Evolutionary conservation across 2,329 filamentous ascomycete genomes (phyloP).

Genomic region (Coniochaeta hoffmannii): DNA sequence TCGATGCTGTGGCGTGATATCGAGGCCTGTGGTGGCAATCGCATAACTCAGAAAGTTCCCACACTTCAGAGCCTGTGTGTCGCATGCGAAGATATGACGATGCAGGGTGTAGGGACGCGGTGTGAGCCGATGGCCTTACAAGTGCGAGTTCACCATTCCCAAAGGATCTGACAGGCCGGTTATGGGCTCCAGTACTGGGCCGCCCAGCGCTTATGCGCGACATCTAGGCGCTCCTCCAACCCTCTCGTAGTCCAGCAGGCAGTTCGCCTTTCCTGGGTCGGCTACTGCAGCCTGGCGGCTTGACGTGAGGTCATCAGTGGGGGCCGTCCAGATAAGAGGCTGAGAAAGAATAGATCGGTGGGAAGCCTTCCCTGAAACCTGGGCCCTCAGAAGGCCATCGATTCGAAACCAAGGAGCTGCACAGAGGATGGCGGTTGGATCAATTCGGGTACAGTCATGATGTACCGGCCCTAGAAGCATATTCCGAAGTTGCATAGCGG

Average conservation of each 20-base stretch:
- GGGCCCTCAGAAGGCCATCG: background rate
- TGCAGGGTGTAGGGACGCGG: background rate
- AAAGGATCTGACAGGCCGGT: background rate
- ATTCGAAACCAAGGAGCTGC: background rate
- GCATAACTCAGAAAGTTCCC: background rate
- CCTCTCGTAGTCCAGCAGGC: background rate
- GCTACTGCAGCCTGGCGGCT: background rate
- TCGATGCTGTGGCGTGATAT: background rate
- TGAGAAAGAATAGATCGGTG: background rate
- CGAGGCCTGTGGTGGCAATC: background rate
- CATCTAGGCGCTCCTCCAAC: background rate
- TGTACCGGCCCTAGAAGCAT: too few relatives aligned
- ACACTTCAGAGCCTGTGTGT: background rate
- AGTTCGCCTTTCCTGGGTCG: background rate
- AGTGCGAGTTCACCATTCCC: background rate
- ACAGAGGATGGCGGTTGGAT: background rate
- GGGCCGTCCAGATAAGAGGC: background rate
- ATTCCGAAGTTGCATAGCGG: too few relatives aligned
- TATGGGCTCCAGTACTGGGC: background rate
- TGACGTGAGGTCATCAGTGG: background rate
- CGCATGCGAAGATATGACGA: background rate
- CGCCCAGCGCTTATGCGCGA: background rate
- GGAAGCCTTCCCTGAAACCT: background rate
- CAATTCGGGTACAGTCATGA: too few relatives aligned
- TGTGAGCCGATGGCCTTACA: background rate